Percentiles rank a stretch among this genome's conserved stretches.
Evolutionary conservation across 1,284 basidiomycete species (phyloP).

Genomic region (Tilletia caries): DNA sequence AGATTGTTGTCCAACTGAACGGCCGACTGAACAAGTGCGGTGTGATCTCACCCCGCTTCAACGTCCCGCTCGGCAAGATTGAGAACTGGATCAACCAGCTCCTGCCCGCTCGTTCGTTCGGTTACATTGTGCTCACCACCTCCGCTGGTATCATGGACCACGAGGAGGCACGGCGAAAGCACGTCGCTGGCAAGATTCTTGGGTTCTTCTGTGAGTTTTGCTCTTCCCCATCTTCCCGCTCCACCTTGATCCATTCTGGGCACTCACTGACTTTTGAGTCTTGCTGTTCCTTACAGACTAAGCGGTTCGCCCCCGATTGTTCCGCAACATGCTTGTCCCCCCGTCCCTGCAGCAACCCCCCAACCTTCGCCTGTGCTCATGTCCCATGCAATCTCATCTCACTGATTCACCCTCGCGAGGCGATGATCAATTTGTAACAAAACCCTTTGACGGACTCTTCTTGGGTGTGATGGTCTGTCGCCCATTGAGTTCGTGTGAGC

Average conservation of each 20-base stretch:
- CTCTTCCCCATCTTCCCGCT: neutral
- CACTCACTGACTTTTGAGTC: neutral
- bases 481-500: too few species aligned
- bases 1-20: slow-evolving; percentile 97
- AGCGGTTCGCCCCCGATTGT: neutral
- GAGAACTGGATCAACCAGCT: slow-evolving; percentile 68
- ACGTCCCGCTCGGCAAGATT: slow-evolving; percentile 87
- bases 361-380: too few species aligned
- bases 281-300: neutral
- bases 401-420: too few species aligned
- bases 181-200: slow-evolving; percentile 78
- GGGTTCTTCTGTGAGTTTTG: slow-evolving; percentile 47
- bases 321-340: too few species aligned
- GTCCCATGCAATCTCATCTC: too few species aligned
- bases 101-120: slow-evolving; percentile 74
- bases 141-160: slow-evolving; percentile 99
- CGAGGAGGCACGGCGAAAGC: slow-evolving; percentile 98
- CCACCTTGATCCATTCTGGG: neutral
- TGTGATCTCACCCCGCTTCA: slow-evolving; percentile 97
- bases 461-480: too few species aligned
- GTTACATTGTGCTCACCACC: slow-evolving; percentile 93
- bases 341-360: too few species aligned
- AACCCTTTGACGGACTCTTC: too few species aligned
- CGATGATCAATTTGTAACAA: too few species aligned
- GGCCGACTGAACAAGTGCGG: slow-evolving; percentile 95